phyloP scores from a whole-genome alignment of 768 basidiomycete genomes.

The Naganishia kalamii region DNA sequence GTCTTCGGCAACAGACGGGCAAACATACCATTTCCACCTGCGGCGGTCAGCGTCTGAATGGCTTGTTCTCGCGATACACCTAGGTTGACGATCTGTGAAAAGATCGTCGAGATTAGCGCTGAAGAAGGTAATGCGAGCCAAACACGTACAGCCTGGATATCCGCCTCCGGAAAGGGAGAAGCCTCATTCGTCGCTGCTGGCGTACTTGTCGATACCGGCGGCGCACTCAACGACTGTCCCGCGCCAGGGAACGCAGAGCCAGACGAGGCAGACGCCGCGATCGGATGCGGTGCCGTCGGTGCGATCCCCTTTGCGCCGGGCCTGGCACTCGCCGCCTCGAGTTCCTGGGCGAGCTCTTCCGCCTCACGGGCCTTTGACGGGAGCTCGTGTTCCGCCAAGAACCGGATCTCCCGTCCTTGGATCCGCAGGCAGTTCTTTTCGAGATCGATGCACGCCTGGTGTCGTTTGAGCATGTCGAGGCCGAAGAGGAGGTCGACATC shows the following conservation, averaged over 20 bases:
- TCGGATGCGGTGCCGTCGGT: slow-evolving; percentile 25
- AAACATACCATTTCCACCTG: slow-evolving; percentile 61
- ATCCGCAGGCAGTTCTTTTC: slow-evolving; percentile 85
- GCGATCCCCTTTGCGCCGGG: slow-evolving; percentile 32
- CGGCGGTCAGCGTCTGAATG: slow-evolving; percentile 65
- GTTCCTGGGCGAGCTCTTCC: slow-evolving; percentile 35
- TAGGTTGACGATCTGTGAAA: slow-evolving; percentile 58
- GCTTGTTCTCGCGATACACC: slow-evolving; percentile 74
- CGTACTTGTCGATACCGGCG: slow-evolving; percentile 44
- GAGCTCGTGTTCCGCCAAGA: slow-evolving; percentile 89
- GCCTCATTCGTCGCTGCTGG: not conserved
- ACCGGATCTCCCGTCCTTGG: slow-evolving; percentile 76
- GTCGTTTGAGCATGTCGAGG: slow-evolving; percentile 97
- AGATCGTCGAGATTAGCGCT: not conserved
- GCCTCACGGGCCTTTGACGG: slow-evolving; percentile 62
- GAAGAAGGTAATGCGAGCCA: not conserved
- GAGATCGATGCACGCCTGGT: slow-evolving; percentile 93
- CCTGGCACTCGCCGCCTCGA: slow-evolving; percentile 23
- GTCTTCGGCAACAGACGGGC: not conserved
- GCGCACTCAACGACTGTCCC: slow-evolving; percentile 58
- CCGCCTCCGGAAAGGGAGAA: slow-evolving; percentile 53
- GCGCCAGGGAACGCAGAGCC: slow-evolving; percentile 59
- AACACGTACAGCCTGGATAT: slow-evolving; percentile 52
- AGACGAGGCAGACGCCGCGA: not conserved
- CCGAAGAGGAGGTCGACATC: slow-evolving; percentile 94